Percentiles rank a stretch among this genome's conserved stretches.
Conservation (phyloP, 1,284 basidiomycete genomes). For the Cryptococcus wingfieldii region DNA sequence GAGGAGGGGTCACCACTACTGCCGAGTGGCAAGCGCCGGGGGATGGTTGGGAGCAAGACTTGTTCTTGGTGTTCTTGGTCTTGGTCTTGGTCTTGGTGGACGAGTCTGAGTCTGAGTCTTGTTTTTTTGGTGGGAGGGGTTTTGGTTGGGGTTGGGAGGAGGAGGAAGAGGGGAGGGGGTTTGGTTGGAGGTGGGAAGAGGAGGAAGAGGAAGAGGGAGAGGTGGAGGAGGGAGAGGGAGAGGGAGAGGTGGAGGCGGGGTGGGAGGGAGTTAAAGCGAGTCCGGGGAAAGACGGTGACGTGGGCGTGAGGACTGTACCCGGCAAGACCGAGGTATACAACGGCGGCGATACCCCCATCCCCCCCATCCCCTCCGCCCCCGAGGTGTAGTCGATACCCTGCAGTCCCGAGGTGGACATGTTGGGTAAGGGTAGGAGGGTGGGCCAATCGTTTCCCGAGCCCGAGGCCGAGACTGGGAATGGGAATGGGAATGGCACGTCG, state of each 20-base stretch:
- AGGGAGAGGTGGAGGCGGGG: background rate
- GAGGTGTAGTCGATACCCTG: too few species aligned
- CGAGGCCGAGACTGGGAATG: too few species aligned
- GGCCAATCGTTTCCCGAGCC: conserved; percentile 14
- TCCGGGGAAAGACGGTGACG: background rate
- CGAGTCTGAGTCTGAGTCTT: too few species aligned
- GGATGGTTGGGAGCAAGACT: too few species aligned
- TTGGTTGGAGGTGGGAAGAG: background rate
- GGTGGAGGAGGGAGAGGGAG: conserved; percentile 1
- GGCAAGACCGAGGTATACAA: conserved; percentile 10
- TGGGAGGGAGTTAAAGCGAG: too few species aligned
- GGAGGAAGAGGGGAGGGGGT: too few species aligned
- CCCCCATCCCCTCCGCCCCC: too few species aligned
- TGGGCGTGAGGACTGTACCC: conserved; percentile 1
- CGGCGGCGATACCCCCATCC: conserved; percentile 1
- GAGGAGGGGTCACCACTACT: conserved; percentile 44
- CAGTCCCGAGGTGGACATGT: too few species aligned
- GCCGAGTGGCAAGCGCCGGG: conserved; percentile 47
- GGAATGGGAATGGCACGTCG: background rate
- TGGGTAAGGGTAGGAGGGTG: conserved; percentile 15
- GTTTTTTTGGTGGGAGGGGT: too few species aligned
- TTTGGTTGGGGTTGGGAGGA: too few species aligned
- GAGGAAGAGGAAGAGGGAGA: conserved; percentile 1
- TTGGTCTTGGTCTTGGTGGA: too few species aligned
- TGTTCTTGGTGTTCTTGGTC: too few species aligned